Conservation (phyloP, 345 rosid species). For the Laguncularia racemosa region DNA sequence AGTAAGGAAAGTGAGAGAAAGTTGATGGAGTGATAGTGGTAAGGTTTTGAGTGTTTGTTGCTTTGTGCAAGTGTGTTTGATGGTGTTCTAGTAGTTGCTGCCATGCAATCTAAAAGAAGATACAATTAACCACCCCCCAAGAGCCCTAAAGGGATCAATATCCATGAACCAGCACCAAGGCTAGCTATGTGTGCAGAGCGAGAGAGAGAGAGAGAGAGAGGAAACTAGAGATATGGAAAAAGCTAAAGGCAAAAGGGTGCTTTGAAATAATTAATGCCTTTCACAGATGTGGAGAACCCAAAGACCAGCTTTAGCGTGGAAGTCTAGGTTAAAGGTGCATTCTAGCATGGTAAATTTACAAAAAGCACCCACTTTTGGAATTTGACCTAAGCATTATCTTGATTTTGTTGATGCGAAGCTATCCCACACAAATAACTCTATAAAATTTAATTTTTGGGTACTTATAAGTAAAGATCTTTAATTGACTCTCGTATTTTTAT, state of each 20-base stretch:
- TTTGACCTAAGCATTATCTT: too few species aligned
- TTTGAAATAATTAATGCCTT: conserved; percentile 26
- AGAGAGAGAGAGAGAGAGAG: not conserved
- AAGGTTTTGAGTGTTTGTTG: conserved; percentile 10
- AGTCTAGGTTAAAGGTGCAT: not conserved
- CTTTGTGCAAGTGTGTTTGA: conserved; percentile 13
- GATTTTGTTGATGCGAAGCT: too few species aligned
- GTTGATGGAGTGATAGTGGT: not conserved
- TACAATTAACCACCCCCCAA: conserved; percentile 55
- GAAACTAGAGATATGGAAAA: not conserved
- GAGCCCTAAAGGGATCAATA: conserved; percentile 81
- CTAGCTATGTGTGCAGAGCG: conserved; percentile 14
- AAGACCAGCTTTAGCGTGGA: conserved; percentile 20
- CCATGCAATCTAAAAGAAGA: conserved; percentile 46
- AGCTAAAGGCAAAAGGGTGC: conserved; percentile 29
- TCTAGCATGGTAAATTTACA: too few species aligned
- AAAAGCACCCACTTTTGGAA: too few species aligned
- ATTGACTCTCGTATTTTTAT: too few species aligned
- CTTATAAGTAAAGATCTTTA: too few species aligned
- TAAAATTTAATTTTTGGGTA: too few species aligned
- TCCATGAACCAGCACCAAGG: conserved; percentile 73
- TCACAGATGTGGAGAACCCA: conserved; percentile 12
- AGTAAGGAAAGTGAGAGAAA: conserved; percentile 25
- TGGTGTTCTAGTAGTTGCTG: conserved; percentile 33
- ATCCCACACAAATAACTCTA: too few species aligned